Percentiles rank a stretch among this genome's conserved stretches.
Evolutionary conservation across 1,284 basidiomycete genomes (phyloP).

Genomic region (Fomes fomentarius): DNA sequence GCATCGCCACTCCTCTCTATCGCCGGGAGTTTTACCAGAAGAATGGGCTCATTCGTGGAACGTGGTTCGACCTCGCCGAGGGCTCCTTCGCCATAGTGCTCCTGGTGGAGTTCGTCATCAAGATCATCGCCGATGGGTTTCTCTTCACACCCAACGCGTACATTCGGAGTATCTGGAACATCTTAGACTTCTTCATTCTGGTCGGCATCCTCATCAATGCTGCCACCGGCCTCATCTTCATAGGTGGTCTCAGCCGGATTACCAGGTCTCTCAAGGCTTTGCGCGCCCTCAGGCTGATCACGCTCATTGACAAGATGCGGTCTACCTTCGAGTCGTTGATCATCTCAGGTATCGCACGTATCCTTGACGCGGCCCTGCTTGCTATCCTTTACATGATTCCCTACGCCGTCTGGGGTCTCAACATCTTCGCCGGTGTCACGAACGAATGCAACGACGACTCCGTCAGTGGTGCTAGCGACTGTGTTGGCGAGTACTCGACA

Average conservation of each 20-base stretch:
- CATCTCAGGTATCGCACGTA: conserved; percentile 85
- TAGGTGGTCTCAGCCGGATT: conserved; percentile 81
- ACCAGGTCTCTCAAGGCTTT: conserved; percentile 91
- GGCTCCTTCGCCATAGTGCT: conserved; percentile 77
- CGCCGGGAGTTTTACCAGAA: conserved; percentile 73
- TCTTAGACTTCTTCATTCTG: conserved; percentile 90
- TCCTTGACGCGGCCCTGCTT: conserved; percentile 91
- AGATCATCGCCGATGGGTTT: conserved; percentile 93
- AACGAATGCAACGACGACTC: conserved; percentile 83
- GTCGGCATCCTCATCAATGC: conserved; percentile 84
- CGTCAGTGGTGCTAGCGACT: conserved; percentile 63
- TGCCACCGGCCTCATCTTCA: conserved; percentile 75
- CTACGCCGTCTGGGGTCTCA: conserved; percentile 96
- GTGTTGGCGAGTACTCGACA: conserved; percentile 71
- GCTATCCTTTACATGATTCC: conserved; percentile 96
- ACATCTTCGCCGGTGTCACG: conserved; percentile 89
- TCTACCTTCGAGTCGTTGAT: conserved; percentile 92
- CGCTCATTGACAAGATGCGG: conserved; percentile 85
- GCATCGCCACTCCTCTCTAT: conserved; percentile 86
- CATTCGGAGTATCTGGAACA: conserved; percentile 90
- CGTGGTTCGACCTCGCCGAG: conserved; percentile 93
- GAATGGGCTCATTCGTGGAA: conserved; percentile 63
- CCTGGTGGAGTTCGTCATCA: conserved; percentile 87
- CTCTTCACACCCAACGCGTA: conserved; percentile 95
- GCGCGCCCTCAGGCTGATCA: conserved; percentile 89